Percentiles rank a stretch among this genome's conserved stretches.
These are phyloP conservation scores for Hansenula sp. DNA, from an alignment of 1,139 yeast species.

Conservation along the genomic window DNA sequence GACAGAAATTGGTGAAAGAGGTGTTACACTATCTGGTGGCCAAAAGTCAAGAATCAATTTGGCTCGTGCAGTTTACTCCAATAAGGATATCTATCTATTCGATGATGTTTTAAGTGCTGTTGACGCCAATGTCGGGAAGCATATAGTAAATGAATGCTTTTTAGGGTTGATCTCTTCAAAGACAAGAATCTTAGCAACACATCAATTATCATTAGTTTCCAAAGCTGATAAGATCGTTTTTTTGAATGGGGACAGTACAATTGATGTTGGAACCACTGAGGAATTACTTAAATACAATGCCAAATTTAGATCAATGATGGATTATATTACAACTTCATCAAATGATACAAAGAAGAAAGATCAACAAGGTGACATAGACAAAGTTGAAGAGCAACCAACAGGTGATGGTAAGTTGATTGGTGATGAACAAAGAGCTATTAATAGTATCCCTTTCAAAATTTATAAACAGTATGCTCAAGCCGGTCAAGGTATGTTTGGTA, in stretches of 20 bases:
- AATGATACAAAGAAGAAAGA: constrained; percentile 25
- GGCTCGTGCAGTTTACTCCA: constrained; percentile 78
- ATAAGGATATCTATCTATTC: constrained; percentile 59
- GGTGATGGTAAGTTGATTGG: constrained; percentile 32
- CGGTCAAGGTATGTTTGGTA: constrained; percentile 36
- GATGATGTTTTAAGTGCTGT: constrained; percentile 90
- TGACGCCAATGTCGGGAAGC: constrained; percentile 83
- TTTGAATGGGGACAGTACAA: constrained; percentile 55
- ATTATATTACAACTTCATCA: constrained; percentile 36
- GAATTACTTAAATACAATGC: constrained; percentile 45
- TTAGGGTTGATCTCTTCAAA: constrained; percentile 50
- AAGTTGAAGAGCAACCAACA: constrained; percentile 28
- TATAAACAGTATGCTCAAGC: constrained; percentile 44
- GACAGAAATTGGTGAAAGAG: constrained; percentile 89
- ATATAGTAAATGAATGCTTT: constrained; percentile 67
- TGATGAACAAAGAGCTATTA: constrained; percentile 41
- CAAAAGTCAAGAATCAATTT: constrained; percentile 72
- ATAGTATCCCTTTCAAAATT: constrained; percentile 40
- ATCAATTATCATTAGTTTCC: constrained; percentile 65
- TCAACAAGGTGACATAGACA: constrained; percentile 23
- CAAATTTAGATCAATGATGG: constrained; percentile 43
- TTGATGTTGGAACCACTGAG: constrained; percentile 50
- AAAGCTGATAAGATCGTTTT: constrained; percentile 67
- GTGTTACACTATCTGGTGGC: constrained; percentile 87
- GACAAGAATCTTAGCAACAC: constrained; percentile 80